Evolutionary conservation across 169 alveolate genomes (phyloP).

Genomic region (Ichthyophthirius multifiliis): DNA sequence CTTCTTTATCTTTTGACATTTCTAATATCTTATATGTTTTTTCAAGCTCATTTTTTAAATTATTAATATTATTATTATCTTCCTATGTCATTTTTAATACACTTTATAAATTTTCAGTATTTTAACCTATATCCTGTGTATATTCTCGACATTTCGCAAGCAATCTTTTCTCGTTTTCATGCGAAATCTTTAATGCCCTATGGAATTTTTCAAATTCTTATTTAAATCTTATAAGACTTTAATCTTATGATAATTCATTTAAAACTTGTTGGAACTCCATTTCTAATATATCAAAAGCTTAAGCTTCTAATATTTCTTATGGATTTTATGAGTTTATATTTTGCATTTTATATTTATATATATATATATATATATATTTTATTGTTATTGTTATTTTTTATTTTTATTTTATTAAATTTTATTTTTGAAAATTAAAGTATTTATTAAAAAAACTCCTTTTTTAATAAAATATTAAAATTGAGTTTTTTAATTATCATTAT

Average conservation of each 20-base stretch:
- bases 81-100: constrained; percentile 56
- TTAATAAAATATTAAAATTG: no score
- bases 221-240: constrained; percentile 51
- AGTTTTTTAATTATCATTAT: no score
- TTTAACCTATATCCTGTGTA: constrained; percentile 41
- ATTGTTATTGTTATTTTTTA: no score
- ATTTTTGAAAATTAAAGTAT: no score
- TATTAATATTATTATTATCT: constrained; percentile 46
- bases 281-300: constrained; percentile 13
- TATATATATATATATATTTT: no score
- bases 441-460: no score
- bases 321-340: no score
- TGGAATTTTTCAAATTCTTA: constrained; percentile 52
- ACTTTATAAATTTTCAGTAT: constrained; percentile 50
- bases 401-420: no score
- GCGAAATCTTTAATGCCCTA: constrained; percentile 52
- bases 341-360: no score
- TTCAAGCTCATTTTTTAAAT: constrained; percentile 40
- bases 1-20: constrained; percentile 49
- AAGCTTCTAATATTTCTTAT: no score
- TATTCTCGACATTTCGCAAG: constrained; percentile 60
- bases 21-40: constrained; percentile 49
- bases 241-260: constrained; percentile 46
- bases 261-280: constrained; percentile 30
- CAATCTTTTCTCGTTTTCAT: constrained; percentile 50